Evolutionary conservation across 192 early-diverging fungal genomes (phyloP).

Genomic region (Backusella morwellensis): DNA sequence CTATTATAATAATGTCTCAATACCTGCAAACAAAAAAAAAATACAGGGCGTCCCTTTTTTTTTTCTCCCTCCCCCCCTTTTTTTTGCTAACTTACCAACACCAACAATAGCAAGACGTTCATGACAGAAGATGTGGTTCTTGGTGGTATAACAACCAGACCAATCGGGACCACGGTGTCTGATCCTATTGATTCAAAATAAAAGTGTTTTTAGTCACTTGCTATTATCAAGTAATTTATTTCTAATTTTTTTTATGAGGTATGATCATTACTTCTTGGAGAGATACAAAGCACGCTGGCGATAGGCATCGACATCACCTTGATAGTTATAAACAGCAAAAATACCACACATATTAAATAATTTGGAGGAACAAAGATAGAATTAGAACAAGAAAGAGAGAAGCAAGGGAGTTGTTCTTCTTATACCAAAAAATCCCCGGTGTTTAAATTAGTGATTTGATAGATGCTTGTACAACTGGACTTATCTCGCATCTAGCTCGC

Average conservation of each 20-base stretch:
- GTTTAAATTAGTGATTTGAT: constrained; percentile 6
- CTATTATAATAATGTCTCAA: constrained; percentile 36
- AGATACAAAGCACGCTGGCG: constrained; percentile 82
- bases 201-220: neutral
- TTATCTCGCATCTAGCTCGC: neutral
- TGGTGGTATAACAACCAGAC: constrained; percentile 81
- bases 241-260: neutral
- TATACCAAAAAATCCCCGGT: neutral
- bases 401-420: neutral
- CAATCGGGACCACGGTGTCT: constrained; percentile 98
- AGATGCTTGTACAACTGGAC: neutral
- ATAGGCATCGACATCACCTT: constrained; percentile 71
- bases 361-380: neutral
- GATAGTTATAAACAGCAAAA: constrained; percentile 91
- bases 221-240: neutral
- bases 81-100: constrained; percentile 72
- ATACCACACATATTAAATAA: constrained; percentile 90
- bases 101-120: constrained; percentile 99
- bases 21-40: neutral
- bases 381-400: neutral
- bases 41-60: no score
- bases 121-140: constrained; percentile 91
- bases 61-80: no score
- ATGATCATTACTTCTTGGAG: constrained; percentile 73
- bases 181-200: constrained; percentile 49